Conservation (phyloP, 768 basidiomycete genomes). For the Saitozyma sp. region DNA sequence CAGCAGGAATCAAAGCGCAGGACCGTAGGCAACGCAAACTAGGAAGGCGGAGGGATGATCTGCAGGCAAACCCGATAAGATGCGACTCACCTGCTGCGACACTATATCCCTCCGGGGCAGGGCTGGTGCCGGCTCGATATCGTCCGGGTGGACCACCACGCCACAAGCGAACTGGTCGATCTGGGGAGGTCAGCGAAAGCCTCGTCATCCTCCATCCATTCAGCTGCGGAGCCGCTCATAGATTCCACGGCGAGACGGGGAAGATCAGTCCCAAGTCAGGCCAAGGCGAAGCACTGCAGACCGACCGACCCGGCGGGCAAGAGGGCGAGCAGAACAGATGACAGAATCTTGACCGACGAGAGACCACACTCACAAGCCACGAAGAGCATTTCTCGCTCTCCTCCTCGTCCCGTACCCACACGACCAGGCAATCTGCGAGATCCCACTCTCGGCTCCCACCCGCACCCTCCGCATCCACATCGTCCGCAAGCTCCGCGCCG, state of each 20-base stretch:
- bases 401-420: conserved; percentile 38
- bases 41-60: too few species aligned
- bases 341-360: background rate
- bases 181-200: background rate
- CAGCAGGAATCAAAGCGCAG: too few species aligned
- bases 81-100: background rate
- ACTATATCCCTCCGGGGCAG: background rate
- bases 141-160: conserved; percentile 6
- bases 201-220: too few species aligned
- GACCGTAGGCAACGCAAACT: too few species aligned
- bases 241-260: too few species aligned
- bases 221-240: too few species aligned
- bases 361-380: conserved; percentile 34
- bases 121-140: background rate
- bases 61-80: too few species aligned
- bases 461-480: background rate
- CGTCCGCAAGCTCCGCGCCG: background rate
- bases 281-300: too few species aligned
- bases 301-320: too few species aligned
- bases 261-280: too few species aligned
- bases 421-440: conserved; percentile 17
- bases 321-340: too few species aligned
- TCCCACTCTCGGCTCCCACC: background rate
- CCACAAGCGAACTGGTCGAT: conserved; percentile 13
- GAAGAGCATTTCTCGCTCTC: conserved; percentile 16